These are phyloP conservation scores for Astrothelium subdiscretum DNA, from an alignment of 495 filamentous ascomycete genomes.

Conservation along the genomic window DNA sequence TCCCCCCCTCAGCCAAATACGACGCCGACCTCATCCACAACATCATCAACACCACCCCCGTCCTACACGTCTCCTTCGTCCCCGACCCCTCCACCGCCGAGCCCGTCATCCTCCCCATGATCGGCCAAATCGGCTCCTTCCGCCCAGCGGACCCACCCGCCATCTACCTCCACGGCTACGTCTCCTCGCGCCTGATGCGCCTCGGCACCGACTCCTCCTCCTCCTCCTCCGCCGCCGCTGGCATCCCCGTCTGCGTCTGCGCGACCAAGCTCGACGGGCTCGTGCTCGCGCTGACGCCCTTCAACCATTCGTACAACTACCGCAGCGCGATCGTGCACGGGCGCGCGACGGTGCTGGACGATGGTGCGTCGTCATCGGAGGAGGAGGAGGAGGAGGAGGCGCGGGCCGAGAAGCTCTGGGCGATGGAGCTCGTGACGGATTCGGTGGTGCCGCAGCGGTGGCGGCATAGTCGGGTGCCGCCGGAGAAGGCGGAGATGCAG, in stretches of 20 bases:
- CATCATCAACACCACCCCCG: slow-evolving; percentile 64
- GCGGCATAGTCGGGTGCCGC: slow-evolving; percentile 57
- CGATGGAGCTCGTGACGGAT: slow-evolving; percentile 74
- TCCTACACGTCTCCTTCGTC: slow-evolving; percentile 79
- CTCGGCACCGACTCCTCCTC: slow-evolving; percentile 31
- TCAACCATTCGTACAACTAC: slow-evolving; percentile 80
- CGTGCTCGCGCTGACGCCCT: slow-evolving; percentile 65
- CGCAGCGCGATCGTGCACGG: slow-evolving; percentile 74
- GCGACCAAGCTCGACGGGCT: slow-evolving; percentile 64
- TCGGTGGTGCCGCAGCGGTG: slow-evolving; percentile 58
- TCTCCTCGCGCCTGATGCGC: slow-evolving; percentile 68
- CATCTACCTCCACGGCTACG: slow-evolving; percentile 81
- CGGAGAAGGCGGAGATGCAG: slow-evolving; percentile 62
- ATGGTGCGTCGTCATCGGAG: too few species aligned
- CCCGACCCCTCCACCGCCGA: slow-evolving; percentile 45
- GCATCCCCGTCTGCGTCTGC: slow-evolving; percentile 52
- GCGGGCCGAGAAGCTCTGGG: slow-evolving; percentile 62
- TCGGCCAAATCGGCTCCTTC: slow-evolving; percentile 71
- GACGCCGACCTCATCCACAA: slow-evolving; percentile 63
- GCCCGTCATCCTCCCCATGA: slow-evolving; percentile 75
- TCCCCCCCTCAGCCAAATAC: slow-evolving; percentile 49
- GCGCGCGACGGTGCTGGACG: slow-evolving; percentile 54
- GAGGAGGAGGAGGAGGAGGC: too few species aligned
- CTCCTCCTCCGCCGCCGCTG: slow-evolving; percentile 23
- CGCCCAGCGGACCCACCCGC: slow-evolving; percentile 46